Percentiles rank a stretch among this genome's conserved stretches.
phyloP scores from a whole-genome alignment of 2,329 filamentous ascomycete genomes.

The Aspergillus novofumigatus region DNA sequence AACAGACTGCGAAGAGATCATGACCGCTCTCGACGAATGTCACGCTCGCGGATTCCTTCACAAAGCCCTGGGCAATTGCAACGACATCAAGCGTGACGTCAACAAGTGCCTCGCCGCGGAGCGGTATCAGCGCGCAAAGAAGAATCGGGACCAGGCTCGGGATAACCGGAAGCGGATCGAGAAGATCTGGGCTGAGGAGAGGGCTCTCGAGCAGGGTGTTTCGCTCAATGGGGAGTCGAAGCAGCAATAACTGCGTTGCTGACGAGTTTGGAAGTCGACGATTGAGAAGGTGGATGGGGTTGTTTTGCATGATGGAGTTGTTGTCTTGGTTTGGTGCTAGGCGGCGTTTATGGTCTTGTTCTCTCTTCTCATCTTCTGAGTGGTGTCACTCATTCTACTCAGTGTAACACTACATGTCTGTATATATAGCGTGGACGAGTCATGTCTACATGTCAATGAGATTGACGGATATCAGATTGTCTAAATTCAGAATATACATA shows the following conservation, averaged over 20 bases:
- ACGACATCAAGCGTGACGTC: conserved; percentile 75
- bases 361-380: conserved; percentile 4
- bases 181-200: conserved; percentile 67
- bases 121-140: conserved; percentile 69
- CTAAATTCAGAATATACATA: not conserved
- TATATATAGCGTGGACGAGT: not conserved
- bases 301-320: not conserved
- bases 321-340: conserved; percentile 12
- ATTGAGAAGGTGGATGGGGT: not conserved
- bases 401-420: not conserved
- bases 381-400: not conserved
- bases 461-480: not conserved
- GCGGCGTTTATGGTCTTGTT: conserved; percentile 2
- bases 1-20: conserved; percentile 88
- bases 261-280: not conserved
- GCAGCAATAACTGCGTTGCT: not conserved
- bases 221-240: not conserved
- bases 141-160: conserved; percentile 68
- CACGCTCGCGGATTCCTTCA: conserved; percentile 88
- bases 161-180: conserved; percentile 70
- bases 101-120: conserved; percentile 80
- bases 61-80: conserved; percentile 89
- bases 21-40: conserved; percentile 91
- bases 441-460: not conserved
- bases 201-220: conserved; percentile 18